Evolutionary conservation across 2,329 filamentous ascomycete species (phyloP), one percentile per base, ranked within the genome.

Genomic region (Endoconidiophora laricicola): DNA sequence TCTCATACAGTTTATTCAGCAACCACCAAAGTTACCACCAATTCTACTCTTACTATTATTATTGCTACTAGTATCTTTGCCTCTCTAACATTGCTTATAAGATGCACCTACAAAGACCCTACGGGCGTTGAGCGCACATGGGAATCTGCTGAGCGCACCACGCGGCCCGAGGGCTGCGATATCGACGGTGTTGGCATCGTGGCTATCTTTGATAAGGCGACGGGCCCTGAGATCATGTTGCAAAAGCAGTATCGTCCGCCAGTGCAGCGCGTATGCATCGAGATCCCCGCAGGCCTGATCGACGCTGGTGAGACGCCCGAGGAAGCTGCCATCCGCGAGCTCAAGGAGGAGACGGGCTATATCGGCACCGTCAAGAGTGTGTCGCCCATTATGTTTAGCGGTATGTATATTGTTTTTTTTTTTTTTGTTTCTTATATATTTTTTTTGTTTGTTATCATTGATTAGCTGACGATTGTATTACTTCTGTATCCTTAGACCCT

Each of bases 171-270:
- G 50, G 68, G 63, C 55, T 69, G 70, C 52, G 73, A 76, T 33
- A 78, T 86, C 48, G 83, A 87, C 58, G 81, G 79, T 48, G 81
- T 86, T 12, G 81, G 81, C 53, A 83, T 87, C 52, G 70, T 84
- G 14, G 82, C 81, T 40, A 74, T 86, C 55, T 66, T 87, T 12
- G 66, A 76, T 55, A 73, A 71, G 55, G 61, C 69, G 6, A 63
- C 64, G 1, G 73, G 67, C 0, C 71, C 73, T 2, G 68, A 78
- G 58, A 70, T 81, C 42, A 62, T 83, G 18, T 69, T 83, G 1
- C 78, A 82, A 61, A 81, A 79, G 61, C 79, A 83, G 60, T 83
- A 73, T 62, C 70, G 79, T 1, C 77, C 79, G 0, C 78, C 79
- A 0, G 63, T 81, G 24, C 69, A 75, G 59, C 69, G 69, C 53